phyloP scores from a whole-genome alignment of 2,329 filamentous ascomycete genomes.

The Dothideomycetidae sp. region DNA sequence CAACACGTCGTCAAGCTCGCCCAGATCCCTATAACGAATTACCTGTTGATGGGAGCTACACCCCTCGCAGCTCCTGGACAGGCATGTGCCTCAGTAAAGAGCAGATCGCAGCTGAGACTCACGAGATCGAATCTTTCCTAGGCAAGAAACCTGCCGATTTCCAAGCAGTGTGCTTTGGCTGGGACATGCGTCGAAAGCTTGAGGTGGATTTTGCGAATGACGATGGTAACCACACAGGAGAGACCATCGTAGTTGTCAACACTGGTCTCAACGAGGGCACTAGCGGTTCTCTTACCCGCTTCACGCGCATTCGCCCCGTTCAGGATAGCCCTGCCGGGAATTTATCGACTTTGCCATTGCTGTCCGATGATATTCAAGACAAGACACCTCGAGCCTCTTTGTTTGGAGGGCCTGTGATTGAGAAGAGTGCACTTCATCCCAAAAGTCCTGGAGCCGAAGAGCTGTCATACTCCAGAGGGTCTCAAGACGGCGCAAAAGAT shows the following conservation, averaged over 20 bases:
- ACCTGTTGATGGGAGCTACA: conserved; percentile 56
- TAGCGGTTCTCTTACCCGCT: conserved; percentile 40
- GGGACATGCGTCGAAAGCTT: conserved; percentile 80
- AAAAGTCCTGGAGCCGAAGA: not conserved
- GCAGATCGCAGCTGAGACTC: conserved; percentile 61
- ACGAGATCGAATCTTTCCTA: conserved; percentile 67
- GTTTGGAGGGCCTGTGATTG: conserved; percentile 34
- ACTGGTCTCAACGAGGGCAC: conserved; percentile 52
- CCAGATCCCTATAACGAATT: conserved; percentile 60
- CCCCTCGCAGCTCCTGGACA: conserved; percentile 62
- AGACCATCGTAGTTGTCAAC: conserved; percentile 59
- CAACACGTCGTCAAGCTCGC: conserved; percentile 56
- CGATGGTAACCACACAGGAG: conserved; percentile 61
- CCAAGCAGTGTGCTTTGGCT: conserved; percentile 61
- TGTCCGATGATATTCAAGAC: not conserved
- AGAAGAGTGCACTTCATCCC: not conserved
- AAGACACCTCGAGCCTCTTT: conserved; percentile 28
- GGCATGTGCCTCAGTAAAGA: conserved; percentile 55
- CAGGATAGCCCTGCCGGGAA: conserved; percentile 16
- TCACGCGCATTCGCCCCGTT: conserved; percentile 38
- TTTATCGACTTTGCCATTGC: conserved; percentile 11
- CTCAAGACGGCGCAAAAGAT: too few relatives aligned
- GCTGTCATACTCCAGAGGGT: conserved; percentile 14
- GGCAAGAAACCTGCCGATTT: conserved; percentile 63
- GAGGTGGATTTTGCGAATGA: conserved; percentile 83